A percentile compares a stretch with the other conserved stretches of the same genome.
Conservation (phyloP, 495 filamentous ascomycete genomes). For the Penicillium arizonense region DNA sequence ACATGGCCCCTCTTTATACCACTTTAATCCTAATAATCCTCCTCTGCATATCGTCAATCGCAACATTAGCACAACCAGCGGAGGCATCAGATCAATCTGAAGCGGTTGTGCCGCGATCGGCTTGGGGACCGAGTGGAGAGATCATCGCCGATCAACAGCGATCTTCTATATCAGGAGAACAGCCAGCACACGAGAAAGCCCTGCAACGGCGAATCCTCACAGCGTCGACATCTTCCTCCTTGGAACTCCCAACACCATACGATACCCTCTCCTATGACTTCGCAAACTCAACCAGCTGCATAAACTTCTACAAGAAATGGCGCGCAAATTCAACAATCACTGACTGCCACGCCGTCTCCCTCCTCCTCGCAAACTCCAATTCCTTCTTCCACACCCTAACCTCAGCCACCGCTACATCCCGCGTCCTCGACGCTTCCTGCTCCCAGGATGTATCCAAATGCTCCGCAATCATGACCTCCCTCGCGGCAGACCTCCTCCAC, state of each 20-base stretch:
- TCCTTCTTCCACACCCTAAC: conserved; percentile 74
- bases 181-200: not conserved
- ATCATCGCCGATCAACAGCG: conserved; percentile 15
- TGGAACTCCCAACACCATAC: conserved; percentile 63
- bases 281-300: conserved; percentile 54
- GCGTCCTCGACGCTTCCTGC: conserved; percentile 71
- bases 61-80: conserved; percentile 10
- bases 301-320: conserved; percentile 66
- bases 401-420: conserved; percentile 63
- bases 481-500: conserved; percentile 58
- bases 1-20: conserved; percentile 7
- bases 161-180: conserved; percentile 3
- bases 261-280: conserved; percentile 73
- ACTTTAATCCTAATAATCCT: conserved; percentile 27
- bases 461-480: conserved; percentile 51
- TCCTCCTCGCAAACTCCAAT: conserved; percentile 69
- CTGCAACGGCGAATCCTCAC: conserved; percentile 15
- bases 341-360: conserved; percentile 69
- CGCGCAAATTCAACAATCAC: conserved; percentile 61
- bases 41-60: conserved; percentile 15
- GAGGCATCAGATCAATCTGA: not conserved
- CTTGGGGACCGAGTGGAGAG: conserved; percentile 16
- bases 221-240: conserved; percentile 23
- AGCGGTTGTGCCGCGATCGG: conserved; percentile 11
- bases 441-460: conserved; percentile 59